phyloP scores from a whole-genome alignment of 352 stramenopile genomes.

The Globisporangium barbulae region DNA sequence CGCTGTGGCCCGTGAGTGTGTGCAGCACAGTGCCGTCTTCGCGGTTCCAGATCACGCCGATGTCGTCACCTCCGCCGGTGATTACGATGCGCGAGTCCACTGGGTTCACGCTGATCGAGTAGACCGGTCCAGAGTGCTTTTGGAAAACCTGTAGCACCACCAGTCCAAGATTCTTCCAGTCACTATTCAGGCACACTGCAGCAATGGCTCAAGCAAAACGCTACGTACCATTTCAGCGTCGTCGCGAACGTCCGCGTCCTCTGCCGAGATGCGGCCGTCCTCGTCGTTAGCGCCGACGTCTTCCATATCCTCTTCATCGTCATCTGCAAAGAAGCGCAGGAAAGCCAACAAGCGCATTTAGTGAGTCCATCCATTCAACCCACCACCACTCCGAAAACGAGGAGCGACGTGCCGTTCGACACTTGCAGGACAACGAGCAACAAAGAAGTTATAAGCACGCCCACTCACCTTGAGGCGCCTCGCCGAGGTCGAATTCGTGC shows the following conservation, averaged over 20 bases:
- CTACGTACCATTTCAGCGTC: conserved; percentile 63
- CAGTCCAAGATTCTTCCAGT: not conserved
- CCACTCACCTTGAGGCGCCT: conserved; percentile 60
- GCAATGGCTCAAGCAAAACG: not conserved
- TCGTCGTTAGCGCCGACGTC: conserved; percentile 34
- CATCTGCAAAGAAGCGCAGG: conserved; percentile 24
- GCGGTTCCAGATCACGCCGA: conserved; percentile 85
- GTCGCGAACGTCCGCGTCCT: conserved; percentile 71
- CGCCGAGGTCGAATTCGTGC: conserved; percentile 83
- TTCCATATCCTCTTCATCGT: conserved; percentile 69
- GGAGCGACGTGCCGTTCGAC: not conserved
- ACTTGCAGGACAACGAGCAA: not conserved
- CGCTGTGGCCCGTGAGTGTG: conserved; percentile 71
- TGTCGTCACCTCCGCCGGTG: conserved; percentile 80
- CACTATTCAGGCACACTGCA: not conserved
- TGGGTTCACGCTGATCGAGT: conserved; percentile 80
- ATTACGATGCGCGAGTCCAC: conserved; percentile 78
- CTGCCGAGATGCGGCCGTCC: conserved; percentile 56
- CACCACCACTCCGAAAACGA: not conserved
- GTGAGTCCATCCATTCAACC: not conserved
- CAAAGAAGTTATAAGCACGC: not conserved
- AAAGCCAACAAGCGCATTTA: not conserved
- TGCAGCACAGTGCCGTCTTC: conserved; percentile 78
- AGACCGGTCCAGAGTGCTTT: conserved; percentile 75
- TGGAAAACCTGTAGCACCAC: conserved; percentile 54